A percentile compares a stretch with the other conserved stretches of the same genome.
Conservation (phyloP, 2,329 filamentous ascomycete genomes). For the Fusarium haematococcum region DNA sequence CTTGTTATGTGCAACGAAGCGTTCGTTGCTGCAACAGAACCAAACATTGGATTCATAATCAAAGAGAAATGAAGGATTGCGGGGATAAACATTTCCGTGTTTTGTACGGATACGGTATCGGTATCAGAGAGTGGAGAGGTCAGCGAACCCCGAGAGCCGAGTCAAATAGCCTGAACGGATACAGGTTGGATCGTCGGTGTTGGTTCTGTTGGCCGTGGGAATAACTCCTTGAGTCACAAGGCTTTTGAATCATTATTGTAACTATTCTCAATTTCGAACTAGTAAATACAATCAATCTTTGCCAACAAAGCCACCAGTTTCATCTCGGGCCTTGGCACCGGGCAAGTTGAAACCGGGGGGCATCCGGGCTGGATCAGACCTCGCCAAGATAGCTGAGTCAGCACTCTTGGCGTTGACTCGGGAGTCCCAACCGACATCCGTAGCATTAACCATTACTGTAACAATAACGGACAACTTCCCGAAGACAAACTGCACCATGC, state of each 20-base stretch:
- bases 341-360: neutral
- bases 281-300: neutral
- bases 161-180: constrained; percentile 2
- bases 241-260: neutral
- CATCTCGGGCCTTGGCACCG: neutral
- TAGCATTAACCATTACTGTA: too few relatives aligned
- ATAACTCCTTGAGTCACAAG: too few relatives aligned
- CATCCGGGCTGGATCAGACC: neutral
- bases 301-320: neutral
- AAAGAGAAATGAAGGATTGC: neutral
- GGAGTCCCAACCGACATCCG: neutral
- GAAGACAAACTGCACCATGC: neutral
- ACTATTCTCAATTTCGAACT: neutral
- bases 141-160: neutral
- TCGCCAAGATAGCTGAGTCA: neutral
- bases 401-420: neutral
- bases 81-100: neutral
- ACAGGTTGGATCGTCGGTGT: neutral
- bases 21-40: neutral
- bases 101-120: neutral
- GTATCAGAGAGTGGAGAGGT: neutral
- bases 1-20: neutral
- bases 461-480: neutral
- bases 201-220: neutral
- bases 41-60: neutral